A percentile compares a stretch with the other conserved stretches of the same genome.
Evolutionary conservation across 805 yeast species (phyloP).

Genomic region (Monosporozyma yasuniensis): DNA sequence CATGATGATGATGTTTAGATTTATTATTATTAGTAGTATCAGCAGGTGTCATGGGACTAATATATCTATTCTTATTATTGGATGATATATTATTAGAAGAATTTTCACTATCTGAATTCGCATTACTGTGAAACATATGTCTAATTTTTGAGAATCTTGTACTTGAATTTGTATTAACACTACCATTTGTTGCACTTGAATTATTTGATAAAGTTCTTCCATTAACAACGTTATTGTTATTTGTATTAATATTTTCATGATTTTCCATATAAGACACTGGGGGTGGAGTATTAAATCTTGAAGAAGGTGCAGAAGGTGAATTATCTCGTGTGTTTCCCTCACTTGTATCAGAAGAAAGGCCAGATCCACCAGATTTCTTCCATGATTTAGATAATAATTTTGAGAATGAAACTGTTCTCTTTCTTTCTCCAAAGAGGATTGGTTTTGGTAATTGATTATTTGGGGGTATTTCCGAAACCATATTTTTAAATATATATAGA

Average conservation of each 20-base stretch:
- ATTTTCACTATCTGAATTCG: not conserved
- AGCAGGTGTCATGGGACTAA: slow-evolving; percentile 6
- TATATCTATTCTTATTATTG: slow-evolving; percentile 1
- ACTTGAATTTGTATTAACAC: not conserved
- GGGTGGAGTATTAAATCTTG: not conserved
- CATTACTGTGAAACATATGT: slow-evolving; percentile 12
- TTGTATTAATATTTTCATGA: not conserved
- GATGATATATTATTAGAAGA: not conserved
- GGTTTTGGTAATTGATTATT: not conserved
- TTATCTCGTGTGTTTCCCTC: not conserved
- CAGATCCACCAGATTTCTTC: slow-evolving; percentile 3
- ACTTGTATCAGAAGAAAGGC: not conserved
- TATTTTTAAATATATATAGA: not conserved
- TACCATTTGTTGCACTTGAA: not conserved
- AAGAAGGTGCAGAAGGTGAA: not conserved
- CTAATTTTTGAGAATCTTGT: slow-evolving; percentile 17
- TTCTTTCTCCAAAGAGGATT: slow-evolving; percentile 8
- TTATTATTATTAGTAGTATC: not conserved
- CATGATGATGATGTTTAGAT: not conserved
- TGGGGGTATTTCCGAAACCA: not conserved
- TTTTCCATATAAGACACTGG: not conserved
- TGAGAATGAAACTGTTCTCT: slow-evolving; percentile 21
- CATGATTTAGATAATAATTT: slow-evolving; percentile 15
- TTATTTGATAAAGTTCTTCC: not conserved
- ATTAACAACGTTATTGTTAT: too few relatives aligned